Evolutionary conservation across 352 stramenopile genomes (phyloP), one percentile per base, ranked within the genome.

Genomic region (Globisporangium abappressorium): DNA sequence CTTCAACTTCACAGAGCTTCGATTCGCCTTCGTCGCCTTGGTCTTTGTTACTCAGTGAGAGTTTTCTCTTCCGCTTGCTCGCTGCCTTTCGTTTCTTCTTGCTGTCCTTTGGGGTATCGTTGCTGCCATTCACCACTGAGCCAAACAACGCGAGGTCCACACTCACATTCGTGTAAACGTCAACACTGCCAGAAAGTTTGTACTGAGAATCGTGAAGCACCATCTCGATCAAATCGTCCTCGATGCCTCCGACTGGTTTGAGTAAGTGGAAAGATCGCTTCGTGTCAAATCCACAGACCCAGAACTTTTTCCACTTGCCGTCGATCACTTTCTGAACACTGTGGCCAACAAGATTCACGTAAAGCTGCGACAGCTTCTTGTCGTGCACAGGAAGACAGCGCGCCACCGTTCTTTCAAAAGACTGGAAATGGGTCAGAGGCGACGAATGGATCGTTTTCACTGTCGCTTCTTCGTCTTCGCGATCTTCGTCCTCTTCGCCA

Each of bases 141-240:
- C 85, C 85, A 66, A 92, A 93, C 5, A 82, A 36, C 20, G 72
- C 60, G 28, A 89, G 68, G 55, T 92, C 70, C 8, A 93, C 34
- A 5, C 70, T 55, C 47, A 90, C 43, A 0, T 78, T 58, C 18
- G 80, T 68, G 57, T 83, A 90, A 8, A 93, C 83, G 2, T 82
- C 71, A 11, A 93, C 70, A 5, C 60, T 72, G 41, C 58, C 70
- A 6, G 78, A 66, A 5, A 94, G 65, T 53, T 88, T 91, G 71
- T 81, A 94, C 65, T 91, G 82, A 6, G 83, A 87, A 57, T 95
- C 87, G 62, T 95, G 87, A 28, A 95, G 70, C 38, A 93, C 80
- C 63, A 89, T 76, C 59, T 95, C 87, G 20, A 74, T 38, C 8
- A 82, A 33, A 12, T 92, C 83, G 26, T 85, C 75, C 0, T 76